Evolutionary conservation across 805 yeast species (phyloP).

Genomic region (Metschnikowia reukaufii): DNA sequence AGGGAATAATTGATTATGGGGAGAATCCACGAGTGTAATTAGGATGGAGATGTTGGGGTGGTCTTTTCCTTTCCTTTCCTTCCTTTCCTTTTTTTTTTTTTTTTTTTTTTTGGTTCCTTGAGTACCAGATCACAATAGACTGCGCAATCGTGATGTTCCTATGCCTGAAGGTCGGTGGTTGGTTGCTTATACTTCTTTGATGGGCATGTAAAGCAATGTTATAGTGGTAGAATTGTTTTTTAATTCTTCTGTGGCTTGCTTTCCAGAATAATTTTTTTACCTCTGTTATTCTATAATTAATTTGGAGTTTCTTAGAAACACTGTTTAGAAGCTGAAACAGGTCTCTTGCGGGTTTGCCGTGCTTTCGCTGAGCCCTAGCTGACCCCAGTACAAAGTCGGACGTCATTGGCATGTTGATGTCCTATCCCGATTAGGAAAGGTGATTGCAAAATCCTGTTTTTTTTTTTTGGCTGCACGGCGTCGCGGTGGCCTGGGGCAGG

Average conservation of each 20-base stretch:
- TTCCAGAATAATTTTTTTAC: too few relatives aligned
- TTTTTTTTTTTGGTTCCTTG: background rate
- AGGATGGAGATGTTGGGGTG: too few relatives aligned
- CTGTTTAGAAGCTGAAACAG: background rate
- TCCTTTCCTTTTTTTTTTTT: background rate
- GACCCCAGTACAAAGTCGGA: slow-evolving; percentile 4
- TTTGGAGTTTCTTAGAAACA: background rate
- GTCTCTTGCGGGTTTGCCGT: background rate
- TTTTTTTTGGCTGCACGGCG: background rate
- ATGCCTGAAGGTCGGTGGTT: background rate
- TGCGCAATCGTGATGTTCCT: background rate
- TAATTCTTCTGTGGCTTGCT: background rate
- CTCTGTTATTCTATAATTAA: too few relatives aligned
- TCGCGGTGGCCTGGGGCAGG: background rate
- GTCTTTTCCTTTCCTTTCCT: background rate
- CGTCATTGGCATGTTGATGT: slow-evolving; percentile 9
- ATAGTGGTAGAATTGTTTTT: background rate
- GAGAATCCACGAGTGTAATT: too few relatives aligned
- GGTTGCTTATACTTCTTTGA: background rate
- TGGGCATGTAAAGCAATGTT: background rate
- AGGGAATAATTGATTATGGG: too few relatives aligned
- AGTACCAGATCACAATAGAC: background rate
- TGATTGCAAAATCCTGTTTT: slow-evolving; percentile 8
- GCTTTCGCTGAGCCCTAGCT: slow-evolving; percentile 3
- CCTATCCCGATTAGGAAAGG: slow-evolving; percentile 13